Base-by-base conservation (phyloP, 148 eudicot species). In the Chenopodium suecicum region DNA sequence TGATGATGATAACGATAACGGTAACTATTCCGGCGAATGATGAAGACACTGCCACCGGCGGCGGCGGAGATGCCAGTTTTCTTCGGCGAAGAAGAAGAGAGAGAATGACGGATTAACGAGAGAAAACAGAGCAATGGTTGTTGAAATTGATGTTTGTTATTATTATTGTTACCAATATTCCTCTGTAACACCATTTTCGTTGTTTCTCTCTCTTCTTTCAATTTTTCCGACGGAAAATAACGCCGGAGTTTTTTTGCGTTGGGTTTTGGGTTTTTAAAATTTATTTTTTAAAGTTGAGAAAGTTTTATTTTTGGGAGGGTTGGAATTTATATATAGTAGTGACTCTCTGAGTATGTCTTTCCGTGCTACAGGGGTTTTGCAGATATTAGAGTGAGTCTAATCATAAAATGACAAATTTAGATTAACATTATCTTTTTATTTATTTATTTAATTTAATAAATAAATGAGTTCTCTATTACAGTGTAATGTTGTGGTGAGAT, bases 91-190 rank as follows among this genome's bases (percentile, higher is more conserved):
- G 34, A n/a, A 11, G 31, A 27, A 25, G 75, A 50, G 22, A 67
- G 60, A 31, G 86, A 75, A 20, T 79, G 83, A 9, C 81, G 83
- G 7, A 84, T 29, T 23, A 71, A 63, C 27, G 87, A 84, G 46
- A 84, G 23, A 46, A 81, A 85, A 74, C 87, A 76, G 72, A 87
- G 77, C 65, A 75, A 54, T 65, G 72, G 80, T 47, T 65, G 80
- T 22, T 82, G 84, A 8, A 69, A 66, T 19, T 76, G 68, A 6
- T 80, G 63, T 60, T 78, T 73, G 17, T 22, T 9, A 11, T 73
- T 83, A 52, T n/a, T 41, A 32, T 11, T 72, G 32, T 14, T 25
- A 52, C 4, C 29, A 52, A 22, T 29, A 34, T 25, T 80, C 27
- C 69, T 73, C 29, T 63, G 37, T 17, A 76, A 19, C 10, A 63